Evolutionary conservation across 106 monocot species (phyloP).

Genomic region (Allium cepa): DNA sequence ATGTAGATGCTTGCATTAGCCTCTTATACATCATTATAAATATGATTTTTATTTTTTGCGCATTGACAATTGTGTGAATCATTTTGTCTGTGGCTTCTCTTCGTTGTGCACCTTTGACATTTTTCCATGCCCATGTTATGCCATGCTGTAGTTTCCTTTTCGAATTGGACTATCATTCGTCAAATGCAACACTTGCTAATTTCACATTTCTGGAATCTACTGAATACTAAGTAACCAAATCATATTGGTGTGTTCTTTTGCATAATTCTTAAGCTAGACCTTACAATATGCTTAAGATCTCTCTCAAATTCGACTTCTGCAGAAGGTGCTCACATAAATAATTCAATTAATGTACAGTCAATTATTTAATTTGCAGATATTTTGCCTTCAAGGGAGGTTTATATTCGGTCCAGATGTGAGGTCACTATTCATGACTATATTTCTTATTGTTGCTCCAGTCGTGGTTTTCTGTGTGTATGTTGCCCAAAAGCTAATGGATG

Average conservation of each 20-base stretch:
- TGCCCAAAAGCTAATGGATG: constrained; percentile 68
- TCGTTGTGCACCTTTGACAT: too few relatives aligned
- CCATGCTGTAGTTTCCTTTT: too few relatives aligned
- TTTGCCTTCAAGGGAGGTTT: constrained; percentile 64
- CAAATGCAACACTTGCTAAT: too few relatives aligned
- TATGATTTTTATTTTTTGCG: too few relatives aligned
- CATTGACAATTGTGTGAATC: too few relatives aligned
- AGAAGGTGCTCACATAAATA: background rate
- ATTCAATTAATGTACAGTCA: too few relatives aligned
- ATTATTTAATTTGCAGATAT: constrained; percentile 40
- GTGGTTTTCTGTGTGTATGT: constrained; percentile 66
- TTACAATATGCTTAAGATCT: too few relatives aligned
- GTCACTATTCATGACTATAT: constrained; percentile 67
- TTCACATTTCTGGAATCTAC: background rate
- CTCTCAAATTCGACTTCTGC: background rate
- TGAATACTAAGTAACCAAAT: background rate
- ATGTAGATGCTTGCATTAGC: too few relatives aligned
- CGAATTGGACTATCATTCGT: too few relatives aligned
- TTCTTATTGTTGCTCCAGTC: constrained; percentile 62
- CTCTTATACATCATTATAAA: too few relatives aligned
- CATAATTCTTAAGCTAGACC: background rate
- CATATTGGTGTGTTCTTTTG: constrained; percentile 1
- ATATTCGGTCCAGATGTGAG: constrained; percentile 87
- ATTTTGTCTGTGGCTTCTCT: too few relatives aligned
- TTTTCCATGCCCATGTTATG: too few relatives aligned